A percentile compares a stretch with the other conserved stretches of the same genome.
These are phyloP conservation scores for Leptographium lundbergii DNA, from an alignment of 2,329 filamentous ascomycete species.

Conservation along the genomic window DNA sequence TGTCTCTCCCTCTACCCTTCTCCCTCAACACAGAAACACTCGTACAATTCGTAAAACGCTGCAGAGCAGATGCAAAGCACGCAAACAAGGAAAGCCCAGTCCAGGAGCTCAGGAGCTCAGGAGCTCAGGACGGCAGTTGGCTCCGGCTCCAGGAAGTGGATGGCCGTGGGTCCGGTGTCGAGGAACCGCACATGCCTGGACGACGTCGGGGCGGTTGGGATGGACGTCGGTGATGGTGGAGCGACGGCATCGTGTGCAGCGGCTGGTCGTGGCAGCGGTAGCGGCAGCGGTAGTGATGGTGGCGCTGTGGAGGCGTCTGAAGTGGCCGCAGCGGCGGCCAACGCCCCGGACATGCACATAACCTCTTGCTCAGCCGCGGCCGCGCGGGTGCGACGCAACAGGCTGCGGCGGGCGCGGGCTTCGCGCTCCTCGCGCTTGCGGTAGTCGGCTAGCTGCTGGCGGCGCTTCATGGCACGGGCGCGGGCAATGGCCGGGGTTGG, in stretches of 20 bases:
- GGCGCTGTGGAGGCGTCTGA: background rate
- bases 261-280: background rate
- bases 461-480: slow-evolving; percentile 41
- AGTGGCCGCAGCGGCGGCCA: background rate
- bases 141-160: slow-evolving; percentile 11
- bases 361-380: slow-evolving; percentile 6
- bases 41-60: background rate
- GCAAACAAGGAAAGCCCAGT: background rate
- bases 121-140: slow-evolving; percentile 1
- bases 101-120: slow-evolving; percentile 1
- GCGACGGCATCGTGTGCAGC: background rate
- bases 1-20: background rate
- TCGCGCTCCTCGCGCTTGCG: slow-evolving; percentile 47
- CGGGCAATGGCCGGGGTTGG: slow-evolving; percentile 49
- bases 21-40: background rate
- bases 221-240: background rate
- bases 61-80: background rate
- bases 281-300: background rate
- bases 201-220: background rate
- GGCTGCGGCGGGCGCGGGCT: slow-evolving; percentile 41
- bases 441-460: slow-evolving; percentile 50
- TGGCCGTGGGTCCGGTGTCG: slow-evolving; percentile 8
- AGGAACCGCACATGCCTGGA: slow-evolving; percentile 9
- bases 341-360: background rate
- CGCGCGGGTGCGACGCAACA: slow-evolving; percentile 28